Percentiles rank a stretch among this genome's conserved stretches.
Conservation (phyloP, 106 monocot genomes). For the Dendrobium officinale region DNA sequence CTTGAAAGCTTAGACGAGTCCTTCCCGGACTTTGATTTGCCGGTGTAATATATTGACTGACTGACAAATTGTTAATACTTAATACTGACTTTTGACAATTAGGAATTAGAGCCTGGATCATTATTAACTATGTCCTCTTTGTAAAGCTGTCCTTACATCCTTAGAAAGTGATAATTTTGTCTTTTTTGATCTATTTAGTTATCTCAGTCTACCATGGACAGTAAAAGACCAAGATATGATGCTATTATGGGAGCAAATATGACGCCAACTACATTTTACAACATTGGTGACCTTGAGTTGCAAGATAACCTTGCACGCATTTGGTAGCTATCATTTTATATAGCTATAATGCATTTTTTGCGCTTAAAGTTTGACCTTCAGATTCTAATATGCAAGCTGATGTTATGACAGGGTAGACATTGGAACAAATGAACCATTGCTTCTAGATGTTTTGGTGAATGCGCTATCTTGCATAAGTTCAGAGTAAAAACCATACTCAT, state of each 20-base stretch:
- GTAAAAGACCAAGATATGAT: constrained; percentile 88
- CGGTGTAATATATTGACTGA: no score
- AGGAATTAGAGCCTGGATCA: no score
- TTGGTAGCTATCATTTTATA: constrained; percentile 39
- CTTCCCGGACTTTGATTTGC: no score
- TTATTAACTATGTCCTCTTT: no score
- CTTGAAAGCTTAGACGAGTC: no score
- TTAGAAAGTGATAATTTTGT: not conserved
- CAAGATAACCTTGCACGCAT: constrained; percentile 90
- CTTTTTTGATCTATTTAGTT: constrained; percentile 30
- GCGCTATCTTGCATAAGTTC: constrained; percentile 66
- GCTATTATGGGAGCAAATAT: constrained; percentile 82
- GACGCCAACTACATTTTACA: constrained; percentile 84
- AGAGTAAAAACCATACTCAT: constrained; percentile 38
- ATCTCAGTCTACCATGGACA: constrained; percentile 70
- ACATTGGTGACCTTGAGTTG: constrained; percentile 89
- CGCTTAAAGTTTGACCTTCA: not conserved
- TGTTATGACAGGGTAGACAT: constrained; percentile 74
- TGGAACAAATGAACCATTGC: constrained; percentile 77
- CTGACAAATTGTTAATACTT: no score
- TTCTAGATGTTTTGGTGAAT: constrained; percentile 79
- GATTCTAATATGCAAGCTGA: not conserved
- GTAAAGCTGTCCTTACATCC: not conserved
- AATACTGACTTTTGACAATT: no score
- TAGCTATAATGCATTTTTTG: not conserved